Percentiles rank a stretch among this genome's conserved stretches.
Evolutionary conservation across 345 rosid genomes (phyloP).

Genomic region (Hibiscus syriacus): DNA sequence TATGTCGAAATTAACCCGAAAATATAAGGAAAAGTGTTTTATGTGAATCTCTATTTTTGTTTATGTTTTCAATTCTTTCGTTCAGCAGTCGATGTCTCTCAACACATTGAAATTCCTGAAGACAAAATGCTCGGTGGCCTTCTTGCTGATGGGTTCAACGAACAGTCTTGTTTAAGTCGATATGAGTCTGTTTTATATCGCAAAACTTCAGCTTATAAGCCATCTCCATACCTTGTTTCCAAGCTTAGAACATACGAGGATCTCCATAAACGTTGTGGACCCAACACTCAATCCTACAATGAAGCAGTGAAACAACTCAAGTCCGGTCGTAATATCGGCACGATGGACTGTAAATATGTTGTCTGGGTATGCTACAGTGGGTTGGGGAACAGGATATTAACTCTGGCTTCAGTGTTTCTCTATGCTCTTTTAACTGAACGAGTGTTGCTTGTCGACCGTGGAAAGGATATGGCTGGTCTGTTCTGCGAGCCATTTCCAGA

Average conservation of each 20-base stretch:
- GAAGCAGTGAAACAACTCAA: conserved; percentile 25
- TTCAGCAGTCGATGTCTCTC: conserved; percentile 20
- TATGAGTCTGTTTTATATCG: conserved; percentile 40
- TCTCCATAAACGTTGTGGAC: conserved; percentile 59
- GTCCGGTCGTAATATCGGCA: conserved; percentile 12
- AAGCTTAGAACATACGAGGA: conserved; percentile 54
- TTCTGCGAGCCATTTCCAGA: conserved; percentile 68
- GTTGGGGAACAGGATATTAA: conserved; percentile 59
- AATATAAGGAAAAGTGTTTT: background rate
- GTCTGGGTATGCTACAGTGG: conserved; percentile 68
- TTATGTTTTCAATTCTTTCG: background rate
- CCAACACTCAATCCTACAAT: conserved; percentile 33
- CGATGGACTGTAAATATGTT: conserved; percentile 46
- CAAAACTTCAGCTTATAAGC: conserved; percentile 40
- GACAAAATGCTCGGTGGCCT: conserved; percentile 44
- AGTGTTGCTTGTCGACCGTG: conserved; percentile 55
- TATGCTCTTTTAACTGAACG: conserved; percentile 61
- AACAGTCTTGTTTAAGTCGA: conserved; percentile 48
- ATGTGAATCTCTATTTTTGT: background rate
- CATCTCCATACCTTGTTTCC: conserved; percentile 50
- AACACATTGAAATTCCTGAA: conserved; percentile 6
- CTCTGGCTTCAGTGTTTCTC: conserved; percentile 53
- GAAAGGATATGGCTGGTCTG: conserved; percentile 40
- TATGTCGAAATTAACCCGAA: background rate
- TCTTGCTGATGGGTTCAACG: conserved; percentile 46